Base-by-base conservation (phyloP, 116 monocot genomes). In the Trichopus zeylanicus region DNA sequence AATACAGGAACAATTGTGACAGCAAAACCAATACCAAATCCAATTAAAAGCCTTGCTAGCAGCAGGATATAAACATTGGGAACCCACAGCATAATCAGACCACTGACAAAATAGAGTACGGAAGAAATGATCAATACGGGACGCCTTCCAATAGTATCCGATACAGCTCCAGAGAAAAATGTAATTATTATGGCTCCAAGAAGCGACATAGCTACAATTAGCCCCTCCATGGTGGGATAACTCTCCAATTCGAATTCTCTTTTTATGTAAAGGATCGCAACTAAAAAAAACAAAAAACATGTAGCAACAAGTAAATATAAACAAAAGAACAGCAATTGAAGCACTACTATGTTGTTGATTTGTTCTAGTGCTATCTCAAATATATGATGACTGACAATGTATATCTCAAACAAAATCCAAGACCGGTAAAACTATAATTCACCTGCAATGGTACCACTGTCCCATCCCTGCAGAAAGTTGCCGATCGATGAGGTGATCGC, bases 401-500 rank as follows among this genome's bases (percentile, higher is more conserved):
- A n/a, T n/a, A n/a, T n/a, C n/a, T n/a, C n/a, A n/a, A n/a, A n/a
- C n/a, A n/a, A n/a, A n/a, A n/a, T n/a, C n/a, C n/a, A n/a, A n/a
- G n/a, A n/a, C n/a, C n/a, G n/a, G n/a, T n/a, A n/a, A n/a, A n/a
- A n/a, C n/a, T n/a, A n/a, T n/a, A 31, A 53, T 2, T 51, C 72
- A 82, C 92, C 92, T 61, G 92, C 87, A 38, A 92, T 92, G 8
- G 92, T 81, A 33, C 87, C 87, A 72, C 87, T 92, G 52, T 92
- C 87, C 87, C 92, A 92, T 51, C 92, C 92, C 52, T 92, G 92
- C 38, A 92, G 53, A 59, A 87, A 65, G 71, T 92, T 92, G 16
- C 92, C 92, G 25, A 87, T 74, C 24, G 92, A 52, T 18, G 92
- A 87, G 7, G 79, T 84, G 53, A 92, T 66, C 3, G 92, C 84